Conservation (phyloP, 2,329 filamentous ascomycete species). For the Cryphonectria parasitica region DNA sequence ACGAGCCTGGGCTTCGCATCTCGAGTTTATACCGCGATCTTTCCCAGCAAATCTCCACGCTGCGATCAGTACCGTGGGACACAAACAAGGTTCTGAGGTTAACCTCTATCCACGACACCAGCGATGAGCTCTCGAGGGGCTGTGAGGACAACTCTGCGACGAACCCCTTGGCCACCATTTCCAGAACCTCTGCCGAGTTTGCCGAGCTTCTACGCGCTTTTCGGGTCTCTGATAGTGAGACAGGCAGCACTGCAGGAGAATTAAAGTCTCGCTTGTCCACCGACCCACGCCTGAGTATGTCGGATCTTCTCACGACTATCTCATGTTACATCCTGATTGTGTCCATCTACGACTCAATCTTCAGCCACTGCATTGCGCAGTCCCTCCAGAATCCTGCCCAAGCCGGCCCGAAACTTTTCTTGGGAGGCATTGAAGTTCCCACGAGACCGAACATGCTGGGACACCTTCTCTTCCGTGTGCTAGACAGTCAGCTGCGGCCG, state of each 20-base stretch:
- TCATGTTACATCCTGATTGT: background rate
- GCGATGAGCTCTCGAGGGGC: background rate
- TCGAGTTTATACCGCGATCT: background rate
- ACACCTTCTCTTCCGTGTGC: background rate
- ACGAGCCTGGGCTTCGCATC: background rate
- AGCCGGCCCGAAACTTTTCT: background rate
- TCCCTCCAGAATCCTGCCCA: background rate
- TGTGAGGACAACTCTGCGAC: background rate
- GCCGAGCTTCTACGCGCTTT: background rate
- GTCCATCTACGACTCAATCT: background rate
- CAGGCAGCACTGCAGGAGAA: background rate
- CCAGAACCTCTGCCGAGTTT: background rate
- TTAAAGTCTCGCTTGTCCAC: background rate
- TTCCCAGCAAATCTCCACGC: background rate
- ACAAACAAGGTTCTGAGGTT: background rate
- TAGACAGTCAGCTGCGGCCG: background rate
- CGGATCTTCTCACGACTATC: background rate
- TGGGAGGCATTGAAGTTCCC: background rate
- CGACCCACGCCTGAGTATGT: background rate
- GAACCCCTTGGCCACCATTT: background rate
- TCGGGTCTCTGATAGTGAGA: background rate
- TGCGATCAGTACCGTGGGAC: background rate
- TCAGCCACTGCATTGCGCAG: background rate
- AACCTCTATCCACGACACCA: background rate
- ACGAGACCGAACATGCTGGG: background rate